Evolutionary conservation across 176 grass and related monocot species (phyloP).

Genomic region (Raddia guianensis): DNA sequence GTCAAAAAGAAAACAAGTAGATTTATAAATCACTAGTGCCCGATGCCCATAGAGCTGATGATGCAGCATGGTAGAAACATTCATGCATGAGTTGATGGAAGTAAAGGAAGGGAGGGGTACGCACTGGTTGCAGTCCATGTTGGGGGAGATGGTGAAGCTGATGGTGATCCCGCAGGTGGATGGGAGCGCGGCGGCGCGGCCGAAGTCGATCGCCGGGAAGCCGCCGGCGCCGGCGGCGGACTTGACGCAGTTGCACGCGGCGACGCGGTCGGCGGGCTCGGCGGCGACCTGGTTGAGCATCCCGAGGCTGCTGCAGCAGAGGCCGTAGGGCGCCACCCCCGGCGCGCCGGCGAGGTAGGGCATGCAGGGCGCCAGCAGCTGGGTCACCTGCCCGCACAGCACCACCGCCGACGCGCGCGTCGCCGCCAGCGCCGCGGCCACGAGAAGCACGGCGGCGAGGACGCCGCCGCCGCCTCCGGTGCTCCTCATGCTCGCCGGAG

Average conservation of each 20-base stretch:
- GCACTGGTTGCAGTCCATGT: slow-evolving; percentile 59
- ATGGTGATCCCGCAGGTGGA: slow-evolving; percentile 46
- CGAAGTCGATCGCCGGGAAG: slow-evolving; percentile 44
- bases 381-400: slow-evolving; percentile 48
- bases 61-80: background rate
- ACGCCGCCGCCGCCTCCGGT: background rate
- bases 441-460: background rate
- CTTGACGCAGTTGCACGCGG: slow-evolving; percentile 53
- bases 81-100: background rate
- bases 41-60: background rate
- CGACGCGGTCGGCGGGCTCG: slow-evolving; percentile 37
- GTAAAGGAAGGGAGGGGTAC: background rate
- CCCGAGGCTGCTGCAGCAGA: slow-evolving; percentile 58
- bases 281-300: slow-evolving; percentile 52
- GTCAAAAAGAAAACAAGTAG: background rate
- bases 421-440: background rate
- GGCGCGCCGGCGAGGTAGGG: slow-evolving; percentile 49
- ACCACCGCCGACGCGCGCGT: background rate
- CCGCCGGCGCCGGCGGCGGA: slow-evolving; percentile 1
- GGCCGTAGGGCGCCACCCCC: slow-evolving; percentile 52
- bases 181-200: slow-evolving; percentile 26
- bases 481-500: background rate
- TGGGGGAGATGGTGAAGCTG: slow-evolving; percentile 52
- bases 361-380: slow-evolving; percentile 54
- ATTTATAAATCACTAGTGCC: background rate